Evolutionary conservation across 2,329 filamentous ascomycete species (phyloP).

Genomic region (Botrytis tulipae): DNA sequence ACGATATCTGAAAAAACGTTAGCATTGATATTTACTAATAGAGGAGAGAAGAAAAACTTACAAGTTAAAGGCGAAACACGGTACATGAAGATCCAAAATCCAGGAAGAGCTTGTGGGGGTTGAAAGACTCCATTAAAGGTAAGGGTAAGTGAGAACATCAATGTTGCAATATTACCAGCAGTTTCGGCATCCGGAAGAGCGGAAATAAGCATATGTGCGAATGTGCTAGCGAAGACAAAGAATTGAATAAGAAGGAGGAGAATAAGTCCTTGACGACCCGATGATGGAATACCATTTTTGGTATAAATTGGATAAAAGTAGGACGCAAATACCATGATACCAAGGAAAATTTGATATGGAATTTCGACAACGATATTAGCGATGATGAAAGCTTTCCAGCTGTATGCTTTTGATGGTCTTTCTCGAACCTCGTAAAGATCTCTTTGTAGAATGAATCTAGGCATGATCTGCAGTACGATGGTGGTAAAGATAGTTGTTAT

Average conservation of each 20-base stretch:
- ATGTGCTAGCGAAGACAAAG: conserved; percentile 80
- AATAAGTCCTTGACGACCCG: conserved; percentile 55
- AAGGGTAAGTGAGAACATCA: conserved; percentile 70
- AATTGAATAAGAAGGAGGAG: conserved; percentile 75
- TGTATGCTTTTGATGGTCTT: conserved; percentile 38
- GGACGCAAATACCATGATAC: conserved; percentile 70
- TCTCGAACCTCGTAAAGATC: conserved; percentile 60
- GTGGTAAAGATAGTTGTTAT: conserved; percentile 67
- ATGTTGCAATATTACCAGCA: conserved; percentile 73
- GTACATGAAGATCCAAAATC: conserved; percentile 87
- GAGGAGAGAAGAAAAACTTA: conserved; percentile 29
- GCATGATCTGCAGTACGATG: conserved; percentile 65
- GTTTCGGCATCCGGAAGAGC: conserved; percentile 73
- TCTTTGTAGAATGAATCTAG: conserved; percentile 67
- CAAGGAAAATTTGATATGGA: conserved; percentile 77
- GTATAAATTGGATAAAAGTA: conserved; percentile 78
- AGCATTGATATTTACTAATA: not conserved
- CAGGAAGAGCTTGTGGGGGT: conserved; percentile 59
- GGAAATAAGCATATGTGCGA: conserved; percentile 75
- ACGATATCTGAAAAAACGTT: conserved; percentile 56
- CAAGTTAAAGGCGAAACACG: conserved; percentile 55
- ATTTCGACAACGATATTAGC: conserved; percentile 72
- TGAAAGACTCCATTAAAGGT: conserved; percentile 78
- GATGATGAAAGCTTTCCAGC: conserved; percentile 41
- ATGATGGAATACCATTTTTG: conserved; percentile 53